Evolutionary conservation across 495 filamentous ascomycete genomes (phyloP).

Genomic region (Xylaria curta): DNA sequence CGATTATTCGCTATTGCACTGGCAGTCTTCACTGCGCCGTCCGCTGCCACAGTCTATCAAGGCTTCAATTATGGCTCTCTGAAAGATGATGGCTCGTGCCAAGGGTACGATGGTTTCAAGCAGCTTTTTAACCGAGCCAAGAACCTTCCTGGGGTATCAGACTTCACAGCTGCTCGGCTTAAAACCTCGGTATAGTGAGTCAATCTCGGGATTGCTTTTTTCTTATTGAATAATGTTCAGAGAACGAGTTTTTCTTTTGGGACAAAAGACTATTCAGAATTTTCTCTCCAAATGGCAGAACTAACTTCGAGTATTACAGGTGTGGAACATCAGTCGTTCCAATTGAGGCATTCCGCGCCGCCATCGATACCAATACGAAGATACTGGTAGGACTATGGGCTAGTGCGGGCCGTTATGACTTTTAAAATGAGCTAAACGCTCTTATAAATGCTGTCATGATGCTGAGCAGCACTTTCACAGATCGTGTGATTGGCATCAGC

Average conservation of each 20-base stretch:
- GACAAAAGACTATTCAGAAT: not conserved
- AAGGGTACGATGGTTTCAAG: conserved; percentile 64
- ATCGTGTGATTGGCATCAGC: conserved; percentile 73
- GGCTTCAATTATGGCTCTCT: conserved; percentile 79
- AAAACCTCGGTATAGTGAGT: conserved; percentile 45
- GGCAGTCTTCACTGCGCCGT: conserved; percentile 26
- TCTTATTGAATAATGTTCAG: not conserved
- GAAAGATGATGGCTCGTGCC: conserved; percentile 61
- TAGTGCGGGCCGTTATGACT: conserved; percentile 60
- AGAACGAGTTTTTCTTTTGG: not conserved
- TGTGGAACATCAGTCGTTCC: conserved; percentile 52
- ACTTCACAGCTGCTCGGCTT: conserved; percentile 67
- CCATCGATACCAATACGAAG: conserved; percentile 67
- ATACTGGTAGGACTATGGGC: conserved; percentile 75
- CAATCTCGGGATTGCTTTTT: not conserved
- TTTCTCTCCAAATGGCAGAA: not conserved
- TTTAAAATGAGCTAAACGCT: conserved; percentile 69
- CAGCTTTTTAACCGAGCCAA: conserved; percentile 69
- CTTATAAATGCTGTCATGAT: conserved; percentile 61
- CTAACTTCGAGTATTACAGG: not conserved
- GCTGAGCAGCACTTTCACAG: conserved; percentile 63
- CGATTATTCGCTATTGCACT: conserved; percentile 20
- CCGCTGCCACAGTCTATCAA: conserved; percentile 43
- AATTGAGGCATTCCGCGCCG: conserved; percentile 69
- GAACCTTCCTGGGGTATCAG: conserved; percentile 65